A percentile compares a stretch with the other conserved stretches of the same genome.
Evolutionary conservation across 768 basidiomycete species (phyloP).

Genomic region (Xerocomus spinulosus): DNA sequence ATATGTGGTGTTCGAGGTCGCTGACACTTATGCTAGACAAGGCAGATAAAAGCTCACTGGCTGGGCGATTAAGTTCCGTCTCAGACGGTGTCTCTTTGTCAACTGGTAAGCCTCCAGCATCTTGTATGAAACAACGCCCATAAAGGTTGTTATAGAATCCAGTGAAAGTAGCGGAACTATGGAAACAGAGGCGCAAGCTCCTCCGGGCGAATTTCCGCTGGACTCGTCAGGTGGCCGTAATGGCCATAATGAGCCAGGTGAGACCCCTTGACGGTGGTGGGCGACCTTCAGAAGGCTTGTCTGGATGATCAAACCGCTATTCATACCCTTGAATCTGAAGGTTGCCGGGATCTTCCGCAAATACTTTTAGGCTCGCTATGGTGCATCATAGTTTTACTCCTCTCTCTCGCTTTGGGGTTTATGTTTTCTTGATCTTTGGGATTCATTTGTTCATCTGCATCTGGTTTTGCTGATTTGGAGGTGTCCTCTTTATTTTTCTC

Average conservation of each 20-base stretch:
- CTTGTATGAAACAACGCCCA: constrained; percentile 4
- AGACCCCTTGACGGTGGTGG: constrained; percentile 45
- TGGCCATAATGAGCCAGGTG: constrained; percentile 12
- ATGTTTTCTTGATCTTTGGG: constrained; percentile 19
- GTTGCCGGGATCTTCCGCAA: constrained; percentile 46
- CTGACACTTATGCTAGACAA: constrained; percentile 15
- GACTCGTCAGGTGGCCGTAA: constrained; percentile 10
- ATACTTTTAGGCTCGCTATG: constrained; percentile 31
- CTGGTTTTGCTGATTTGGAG: neutral
- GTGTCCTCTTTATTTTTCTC: constrained; percentile 14
- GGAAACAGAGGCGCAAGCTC: neutral
- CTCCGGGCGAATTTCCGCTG: constrained; percentile 6
- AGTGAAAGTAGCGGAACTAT: constrained; percentile 4
- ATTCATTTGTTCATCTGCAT: constrained; percentile 9
- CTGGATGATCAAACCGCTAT: constrained; percentile 38
- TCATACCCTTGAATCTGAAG: constrained; percentile 42
- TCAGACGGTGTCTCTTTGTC: neutral
- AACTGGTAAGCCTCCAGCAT: constrained; percentile 12
- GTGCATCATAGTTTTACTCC: constrained; percentile 23
- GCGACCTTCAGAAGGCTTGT: constrained; percentile 44
- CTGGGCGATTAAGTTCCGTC: neutral
- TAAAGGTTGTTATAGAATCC: constrained; percentile 12
- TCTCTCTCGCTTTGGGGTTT: constrained; percentile 23
- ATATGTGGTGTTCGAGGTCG: constrained; percentile 2
- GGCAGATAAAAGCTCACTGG: constrained; percentile 4